Conservation (phyloP, 1,284 basidiomycete genomes). For the Cutaneotrichosporon daszewskae region DNA sequence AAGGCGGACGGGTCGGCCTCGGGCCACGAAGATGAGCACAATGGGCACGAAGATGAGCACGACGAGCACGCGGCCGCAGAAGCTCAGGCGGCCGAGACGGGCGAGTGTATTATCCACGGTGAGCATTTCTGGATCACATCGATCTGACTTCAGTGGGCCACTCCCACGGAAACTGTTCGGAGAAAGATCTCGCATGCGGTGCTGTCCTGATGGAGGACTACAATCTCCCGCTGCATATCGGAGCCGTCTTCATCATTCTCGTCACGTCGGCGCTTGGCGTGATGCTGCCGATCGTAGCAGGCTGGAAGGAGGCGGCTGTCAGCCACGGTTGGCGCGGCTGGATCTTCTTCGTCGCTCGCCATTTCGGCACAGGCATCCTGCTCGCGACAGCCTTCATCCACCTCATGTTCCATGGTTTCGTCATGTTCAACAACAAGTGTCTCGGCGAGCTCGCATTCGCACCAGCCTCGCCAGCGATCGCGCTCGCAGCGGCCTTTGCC, state of each 20-base stretch:
- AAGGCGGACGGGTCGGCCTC: constrained; percentile 23
- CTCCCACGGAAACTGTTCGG: constrained; percentile 48
- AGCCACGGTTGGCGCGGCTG: constrained; percentile 21
- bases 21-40: constrained; percentile 13
- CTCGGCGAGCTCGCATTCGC: constrained; percentile 49
- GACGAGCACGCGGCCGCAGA: neutral
- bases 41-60: neutral
- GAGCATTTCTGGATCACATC: neutral
- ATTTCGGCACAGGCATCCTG: constrained; percentile 34
- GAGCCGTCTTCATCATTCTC: constrained; percentile 48
- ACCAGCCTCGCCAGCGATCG: constrained; percentile 47
- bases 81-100: constrained; percentile 13
- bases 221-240: constrained; percentile 48
- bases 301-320: constrained; percentile 4
- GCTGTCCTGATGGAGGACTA: constrained; percentile 34
- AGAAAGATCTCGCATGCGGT: constrained; percentile 40
- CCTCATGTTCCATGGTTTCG: constrained; percentile 48
- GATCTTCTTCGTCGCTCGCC: constrained; percentile 43
- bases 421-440: constrained; percentile 47
- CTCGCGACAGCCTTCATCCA: constrained; percentile 27
- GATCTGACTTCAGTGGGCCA: too few species aligned
- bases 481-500: constrained; percentile 35
- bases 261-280: constrained; percentile 44
- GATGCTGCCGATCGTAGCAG: constrained; percentile 38
- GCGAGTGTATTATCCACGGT: constrained; percentile 37